Evolutionary conservation across 345 rosid species (phyloP), one percentile per base, ranked within the genome.

Genomic region (Litchi chinensis): DNA sequence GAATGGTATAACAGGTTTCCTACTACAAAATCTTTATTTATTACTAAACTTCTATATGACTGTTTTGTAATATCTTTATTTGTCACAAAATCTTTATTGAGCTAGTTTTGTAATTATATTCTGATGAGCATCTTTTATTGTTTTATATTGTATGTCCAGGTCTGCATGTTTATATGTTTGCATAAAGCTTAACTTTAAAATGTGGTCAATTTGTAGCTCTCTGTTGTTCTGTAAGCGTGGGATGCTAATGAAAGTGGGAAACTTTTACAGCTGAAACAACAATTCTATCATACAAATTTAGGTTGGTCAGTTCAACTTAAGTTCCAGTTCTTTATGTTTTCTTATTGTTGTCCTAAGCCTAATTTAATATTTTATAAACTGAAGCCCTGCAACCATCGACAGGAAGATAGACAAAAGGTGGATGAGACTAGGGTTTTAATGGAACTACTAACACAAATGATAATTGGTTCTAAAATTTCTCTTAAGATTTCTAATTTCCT

Each of bases 261-360:
- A 2, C 37, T 32, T 32, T 3, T 1, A 32, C 37, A 1, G 37
- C 37, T 32, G 37, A 32, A 32, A 32, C 98, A 93, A 65, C 98
- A 95, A 80, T 93, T 88, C 90, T 93, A 93, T 83, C 97, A 98
- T 98, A 26, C 93, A 98, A 15, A 97, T 95, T 90, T 97, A 95
- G 98, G 98, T 92, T 82, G 83, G 86, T 82, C 67, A 41, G 46
- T 70, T 48, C 24, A 60, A 11, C 59, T 74, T 48, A 13, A 41
- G 24, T 12, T 76, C 62, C 15, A 19, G 71, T 50, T 7, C 66
- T 76, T 37, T 59, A 16, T 8, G 22, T 68, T 11, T 54, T 24
- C 10, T 46, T 65, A 18, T 67, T 52, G 62, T 32, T 32, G 41
- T 26, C 40, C 37, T 21, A 15, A 16, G 63, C 73, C 37, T 52